Evolutionary conservation across 225 moss, liverwort and hornwort genomes (phyloP), one percentile per base, ranked within the genome.

Genomic region (Antitrichia curtipendula): DNA sequence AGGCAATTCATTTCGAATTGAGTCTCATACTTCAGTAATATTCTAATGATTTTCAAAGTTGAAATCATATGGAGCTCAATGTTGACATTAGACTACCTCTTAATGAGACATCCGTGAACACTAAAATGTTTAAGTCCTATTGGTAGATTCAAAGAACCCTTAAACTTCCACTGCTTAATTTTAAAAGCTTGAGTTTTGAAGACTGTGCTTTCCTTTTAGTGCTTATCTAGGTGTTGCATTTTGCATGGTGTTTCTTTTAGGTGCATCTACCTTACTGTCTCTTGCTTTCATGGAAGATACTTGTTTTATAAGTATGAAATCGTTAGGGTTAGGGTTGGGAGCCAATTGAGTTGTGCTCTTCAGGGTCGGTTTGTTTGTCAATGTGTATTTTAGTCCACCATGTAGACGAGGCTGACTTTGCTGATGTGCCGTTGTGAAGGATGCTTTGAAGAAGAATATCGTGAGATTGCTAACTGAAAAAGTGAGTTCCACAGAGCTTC

Each of bases 401-500:
- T 54, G 47, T 45, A 56, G 73, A 73, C 58, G 83, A 75, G 49
- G 65, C 77, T 86, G 84, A 91, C 64, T 78, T 80, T 85, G 73
- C 41, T 88, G 56, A 78, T 85, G 61, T 85, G 86, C n/a, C 31
- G 69, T 69, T 92, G 59, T 91, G 88, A 90, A 97, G 96, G 90
- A 84, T 71, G 91, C 96, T 69, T 88, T 98, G 93, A 98, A 98
- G 91, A 87, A 78, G 80, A 95, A 84, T 80, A 98, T 98, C 76
- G 69, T 95, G 84, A 95, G 84, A 70, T 86, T 98, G 89, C 87
- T 98, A n/a, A 98, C 97, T 78, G 90, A 93, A 47, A 98, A 93
- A 91, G 91, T 96, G 82, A 94, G 89, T 65, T 93, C 87, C 73
- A 95, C 94, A 34, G 97, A 97, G 84, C 92, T 98, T 78, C 96